These are phyloP conservation scores for Pythium phragmitis DNA, from an alignment of 352 stramenopile species.

Conservation along the genomic window DNA sequence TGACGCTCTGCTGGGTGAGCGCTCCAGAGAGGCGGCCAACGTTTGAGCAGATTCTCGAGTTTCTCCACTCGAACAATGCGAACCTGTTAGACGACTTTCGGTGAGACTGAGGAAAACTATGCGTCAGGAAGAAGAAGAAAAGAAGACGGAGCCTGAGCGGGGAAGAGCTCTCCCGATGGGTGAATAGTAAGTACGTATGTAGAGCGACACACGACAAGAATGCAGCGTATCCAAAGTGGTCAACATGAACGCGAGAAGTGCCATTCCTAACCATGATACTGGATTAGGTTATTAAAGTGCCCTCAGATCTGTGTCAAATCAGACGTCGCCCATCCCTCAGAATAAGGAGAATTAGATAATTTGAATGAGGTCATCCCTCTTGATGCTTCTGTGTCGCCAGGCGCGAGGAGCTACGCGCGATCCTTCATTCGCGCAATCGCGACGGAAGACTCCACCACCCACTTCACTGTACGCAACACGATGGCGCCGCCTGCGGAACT, in stretches of 20 bases:
- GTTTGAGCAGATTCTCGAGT: constrained; percentile 79
- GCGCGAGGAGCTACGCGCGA: not conserved
- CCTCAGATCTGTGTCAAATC: constrained; percentile 6
- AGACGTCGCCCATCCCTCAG: constrained; percentile 4
- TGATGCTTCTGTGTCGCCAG: not conserved
- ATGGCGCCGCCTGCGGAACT: constrained; percentile 59
- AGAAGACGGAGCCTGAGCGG: constrained; percentile 1
- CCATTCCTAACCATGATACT: not conserved
- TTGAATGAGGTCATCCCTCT: constrained; percentile 16
- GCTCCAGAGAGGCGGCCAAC: constrained; percentile 73
- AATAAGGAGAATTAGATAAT: not conserved
- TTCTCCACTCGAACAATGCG: constrained; percentile 45
- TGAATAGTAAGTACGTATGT: not conserved
- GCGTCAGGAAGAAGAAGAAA: not conserved
- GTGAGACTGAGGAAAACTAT: constrained; percentile 15
- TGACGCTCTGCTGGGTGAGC: constrained; percentile 82
- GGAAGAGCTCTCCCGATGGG: constrained; percentile 11
- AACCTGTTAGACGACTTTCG: constrained; percentile 27
- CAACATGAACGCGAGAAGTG: not conserved
- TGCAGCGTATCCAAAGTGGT: constrained; percentile 2
- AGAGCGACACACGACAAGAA: not conserved
- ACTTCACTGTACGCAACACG: not conserved
- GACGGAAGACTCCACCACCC: not conserved
- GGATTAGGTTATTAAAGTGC: not conserved
- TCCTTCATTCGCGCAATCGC: constrained; percentile 10